A percentile compares a stretch with the other conserved stretches of the same genome.
Evolutionary conservation across 2,329 filamentous ascomycete species (phyloP).

Genomic region (Berkeleyomyces basicola): DNA sequence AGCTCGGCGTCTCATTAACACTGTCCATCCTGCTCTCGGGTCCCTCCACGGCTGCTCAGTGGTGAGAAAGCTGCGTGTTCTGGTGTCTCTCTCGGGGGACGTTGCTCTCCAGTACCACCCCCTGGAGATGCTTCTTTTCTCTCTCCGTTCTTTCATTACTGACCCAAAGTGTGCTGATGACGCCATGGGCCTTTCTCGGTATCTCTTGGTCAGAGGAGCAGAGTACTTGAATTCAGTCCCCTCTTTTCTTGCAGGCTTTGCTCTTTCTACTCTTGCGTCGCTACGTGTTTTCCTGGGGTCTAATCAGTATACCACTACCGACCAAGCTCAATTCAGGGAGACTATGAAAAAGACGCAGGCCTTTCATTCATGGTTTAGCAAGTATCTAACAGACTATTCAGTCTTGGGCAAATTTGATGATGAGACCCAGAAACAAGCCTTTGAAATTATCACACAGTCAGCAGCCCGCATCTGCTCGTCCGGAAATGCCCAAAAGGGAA

Average conservation of each 20-base stretch:
- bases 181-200: constrained; percentile 70
- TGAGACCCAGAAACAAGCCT: constrained; percentile 34
- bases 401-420: constrained; percentile 35
- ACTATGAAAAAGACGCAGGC: constrained; percentile 58
- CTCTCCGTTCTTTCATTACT: constrained; percentile 59
- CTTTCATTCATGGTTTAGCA: constrained; percentile 66
- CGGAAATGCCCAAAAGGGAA: constrained; percentile 52
- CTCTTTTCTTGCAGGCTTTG: constrained; percentile 66
- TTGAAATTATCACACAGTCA: constrained; percentile 49
- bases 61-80: constrained; percentile 66
- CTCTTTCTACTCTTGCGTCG: constrained; percentile 63
- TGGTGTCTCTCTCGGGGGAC: constrained; percentile 61
- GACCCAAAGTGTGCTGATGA: constrained; percentile 84
- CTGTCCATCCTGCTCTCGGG: constrained; percentile 67
- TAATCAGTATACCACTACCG: constrained; percentile 61
- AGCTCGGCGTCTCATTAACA: constrained; percentile 61
- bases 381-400: constrained; percentile 46
- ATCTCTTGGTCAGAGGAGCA: constrained; percentile 55
- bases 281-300: constrained; percentile 60
- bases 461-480: constrained; percentile 49
- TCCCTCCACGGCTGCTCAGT: constrained; percentile 76
- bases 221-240: constrained; percentile 47
- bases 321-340: constrained; percentile 64
- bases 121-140: constrained; percentile 76
- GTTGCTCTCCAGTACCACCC: constrained; percentile 65